A percentile compares a stretch with the other conserved stretches of the same genome.
Evolutionary conservation across 1,284 basidiomycete genomes (phyloP).

Genomic region (Garcileccinum viscosum): DNA sequence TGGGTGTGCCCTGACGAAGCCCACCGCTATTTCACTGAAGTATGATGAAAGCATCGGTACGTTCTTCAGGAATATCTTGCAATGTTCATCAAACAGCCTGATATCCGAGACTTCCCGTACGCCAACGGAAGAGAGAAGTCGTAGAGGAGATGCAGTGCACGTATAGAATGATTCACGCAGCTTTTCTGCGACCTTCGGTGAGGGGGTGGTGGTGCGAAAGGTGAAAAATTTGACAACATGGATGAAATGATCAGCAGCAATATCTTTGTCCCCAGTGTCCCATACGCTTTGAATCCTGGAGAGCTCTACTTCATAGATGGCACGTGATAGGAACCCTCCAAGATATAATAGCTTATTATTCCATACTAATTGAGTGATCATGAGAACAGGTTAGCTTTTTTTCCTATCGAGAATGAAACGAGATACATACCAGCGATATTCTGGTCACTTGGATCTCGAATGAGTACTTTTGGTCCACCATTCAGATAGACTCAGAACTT

Average conservation of each 20-base stretch:
- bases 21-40: constrained; percentile 60
- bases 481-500: constrained; percentile 32
- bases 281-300: constrained; percentile 57
- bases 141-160: constrained; percentile 60
- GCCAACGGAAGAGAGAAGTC: constrained; percentile 82
- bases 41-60: constrained; percentile 77
- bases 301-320: constrained; percentile 88
- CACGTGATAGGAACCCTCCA: constrained; percentile 81
- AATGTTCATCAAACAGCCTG: constrained; percentile 74
- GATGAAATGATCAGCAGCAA: constrained; percentile 52
- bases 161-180: constrained; percentile 83
- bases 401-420: background rate
- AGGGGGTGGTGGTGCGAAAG: constrained; percentile 85
- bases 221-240: constrained; percentile 90
- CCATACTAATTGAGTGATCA: constrained; percentile 57
- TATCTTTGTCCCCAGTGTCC: constrained; percentile 23
- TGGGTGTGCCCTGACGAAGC: constrained; percentile 70
- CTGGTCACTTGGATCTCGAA: constrained; percentile 56
- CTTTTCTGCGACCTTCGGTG: constrained; percentile 73
- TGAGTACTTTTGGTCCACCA: background rate
- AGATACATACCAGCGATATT: constrained; percentile 64
- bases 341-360: constrained; percentile 85
- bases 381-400: background rate
- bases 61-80: constrained; percentile 78
- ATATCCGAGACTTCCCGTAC: constrained; percentile 72